Percentiles rank a stretch among this genome's conserved stretches.
Conservation (phyloP, 352 stramenopile species). For the Globisporangium viniferum region DNA sequence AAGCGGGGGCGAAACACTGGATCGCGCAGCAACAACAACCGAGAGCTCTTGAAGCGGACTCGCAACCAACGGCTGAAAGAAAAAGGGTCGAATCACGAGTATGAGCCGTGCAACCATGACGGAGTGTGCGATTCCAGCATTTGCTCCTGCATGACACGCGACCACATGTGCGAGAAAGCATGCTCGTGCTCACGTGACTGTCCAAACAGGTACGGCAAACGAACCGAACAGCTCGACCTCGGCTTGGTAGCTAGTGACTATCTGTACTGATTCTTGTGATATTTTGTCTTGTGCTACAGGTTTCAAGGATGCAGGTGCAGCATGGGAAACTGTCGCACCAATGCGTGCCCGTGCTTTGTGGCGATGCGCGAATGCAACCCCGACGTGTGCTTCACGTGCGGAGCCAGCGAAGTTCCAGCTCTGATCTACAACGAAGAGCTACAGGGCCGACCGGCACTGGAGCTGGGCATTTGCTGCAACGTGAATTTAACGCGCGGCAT, state of each 20-base stretch:
- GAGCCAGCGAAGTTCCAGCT: conserved; percentile 49
- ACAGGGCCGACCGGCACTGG: conserved; percentile 21
- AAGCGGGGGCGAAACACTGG: conserved; percentile 35
- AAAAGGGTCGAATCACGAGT: conserved; percentile 62
- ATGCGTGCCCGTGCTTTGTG: conserved; percentile 59
- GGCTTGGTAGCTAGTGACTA: not conserved
- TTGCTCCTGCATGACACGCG: conserved; percentile 75
- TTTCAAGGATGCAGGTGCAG: conserved; percentile 56
- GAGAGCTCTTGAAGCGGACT: conserved; percentile 57
- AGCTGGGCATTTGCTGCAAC: conserved; percentile 68
- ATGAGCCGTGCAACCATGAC: conserved; percentile 79
- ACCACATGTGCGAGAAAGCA: conserved; percentile 80
- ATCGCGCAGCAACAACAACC: conserved; percentile 43
- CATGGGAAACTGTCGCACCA: conserved; percentile 57
- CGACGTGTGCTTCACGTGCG: conserved; percentile 55
- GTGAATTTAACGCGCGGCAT: conserved; percentile 56
- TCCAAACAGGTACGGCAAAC: conserved; percentile 48
- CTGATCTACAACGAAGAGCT: conserved; percentile 40
- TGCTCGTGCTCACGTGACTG: conserved; percentile 81
- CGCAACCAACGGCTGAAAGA: conserved; percentile 65
- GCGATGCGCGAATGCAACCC: conserved; percentile 58
- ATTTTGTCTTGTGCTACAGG: conserved; percentile 18
- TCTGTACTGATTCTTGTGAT: not conserved
- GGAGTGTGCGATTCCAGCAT: conserved; percentile 44
- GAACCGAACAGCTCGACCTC: not conserved